phyloP scores from a whole-genome alignment of 306 rosid species.

The Trifolium dubium region DNA sequence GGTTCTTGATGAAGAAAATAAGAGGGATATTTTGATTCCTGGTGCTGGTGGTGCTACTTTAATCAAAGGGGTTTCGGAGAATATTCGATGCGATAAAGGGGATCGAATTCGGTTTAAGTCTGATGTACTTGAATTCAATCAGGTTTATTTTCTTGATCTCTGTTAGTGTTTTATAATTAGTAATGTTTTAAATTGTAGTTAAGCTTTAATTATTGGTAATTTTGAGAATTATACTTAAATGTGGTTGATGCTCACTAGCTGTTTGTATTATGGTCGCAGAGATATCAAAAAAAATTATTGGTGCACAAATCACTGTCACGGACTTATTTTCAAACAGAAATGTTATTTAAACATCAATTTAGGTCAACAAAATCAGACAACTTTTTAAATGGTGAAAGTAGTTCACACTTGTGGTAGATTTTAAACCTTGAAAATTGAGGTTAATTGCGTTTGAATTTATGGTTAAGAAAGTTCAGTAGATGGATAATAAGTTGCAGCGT shows the following conservation, averaged over 20 bases:
- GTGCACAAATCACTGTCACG: not conserved
- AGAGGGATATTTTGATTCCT: conserved; percentile 81
- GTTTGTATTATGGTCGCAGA: not conserved
- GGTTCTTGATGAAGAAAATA: conserved; percentile 65
- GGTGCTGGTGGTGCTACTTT: conserved; percentile 55
- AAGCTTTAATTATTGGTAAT: not conserved
- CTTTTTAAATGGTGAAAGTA: not conserved
- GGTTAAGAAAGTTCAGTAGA: not conserved
- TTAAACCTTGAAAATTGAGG: not conserved
- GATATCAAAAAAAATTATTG: not conserved
- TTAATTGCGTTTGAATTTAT: not conserved
- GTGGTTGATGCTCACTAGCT: not conserved
- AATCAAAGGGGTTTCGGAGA: conserved; percentile 74
- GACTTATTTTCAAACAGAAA: not conserved
- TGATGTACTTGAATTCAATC: conserved; percentile 89
- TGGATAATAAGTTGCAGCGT: not conserved
- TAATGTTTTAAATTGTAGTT: not conserved
- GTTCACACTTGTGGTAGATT: not conserved
- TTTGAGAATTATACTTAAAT: not conserved
- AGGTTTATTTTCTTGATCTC: conserved; percentile 47
- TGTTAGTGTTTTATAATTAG: not conserved
- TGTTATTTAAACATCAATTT: not conserved
- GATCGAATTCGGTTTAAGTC: conserved; percentile 92
- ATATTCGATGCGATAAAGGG: conserved; percentile 88
- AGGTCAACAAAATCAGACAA: not conserved